phyloP scores from a whole-genome alignment of 129 eudicot genomes.

The Pittosporum tobira region DNA sequence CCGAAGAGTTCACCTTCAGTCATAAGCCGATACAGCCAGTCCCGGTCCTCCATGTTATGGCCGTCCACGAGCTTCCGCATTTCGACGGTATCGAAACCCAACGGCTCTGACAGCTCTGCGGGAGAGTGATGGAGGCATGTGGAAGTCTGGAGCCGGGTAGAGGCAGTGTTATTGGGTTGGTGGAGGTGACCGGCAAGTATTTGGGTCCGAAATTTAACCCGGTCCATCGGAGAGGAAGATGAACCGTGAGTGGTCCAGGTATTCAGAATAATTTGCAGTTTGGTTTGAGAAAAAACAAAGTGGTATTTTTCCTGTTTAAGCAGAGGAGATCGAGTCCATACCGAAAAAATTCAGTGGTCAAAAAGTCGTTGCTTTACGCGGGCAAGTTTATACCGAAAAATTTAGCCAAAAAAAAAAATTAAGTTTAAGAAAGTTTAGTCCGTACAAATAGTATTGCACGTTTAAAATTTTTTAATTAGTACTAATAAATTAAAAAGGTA shows the following conservation, averaged over 20 bases:
- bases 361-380: no score
- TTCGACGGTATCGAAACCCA: slow-evolving; percentile 27
- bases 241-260: not conserved
- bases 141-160: slow-evolving; percentile 14
- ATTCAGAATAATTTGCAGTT: no score
- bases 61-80: slow-evolving; percentile 53
- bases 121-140: slow-evolving; percentile 60
- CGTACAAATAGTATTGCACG: no score
- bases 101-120: slow-evolving; percentile 38
- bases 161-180: slow-evolving; percentile 13
- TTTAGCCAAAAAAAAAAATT: no score
- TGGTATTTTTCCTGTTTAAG: no score
- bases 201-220: slow-evolving; percentile 38
- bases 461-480: no score
- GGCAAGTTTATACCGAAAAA: no score
- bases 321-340: no score
- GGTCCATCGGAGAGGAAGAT: slow-evolving; percentile 29
- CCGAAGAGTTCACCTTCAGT: not conserved
- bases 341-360: no score
- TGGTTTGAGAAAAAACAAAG: no score
- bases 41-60: slow-evolving; percentile 40
- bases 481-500: no score
- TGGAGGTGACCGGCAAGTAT: slow-evolving; percentile 39
- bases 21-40: slow-evolving; percentile 29
- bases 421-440: no score